A percentile compares a stretch with the other conserved stretches of the same genome.
These are phyloP conservation scores for Eremothecium gossypii DNA, from an alignment of 1,139 yeast genomes.

Conservation along the genomic window DNA sequence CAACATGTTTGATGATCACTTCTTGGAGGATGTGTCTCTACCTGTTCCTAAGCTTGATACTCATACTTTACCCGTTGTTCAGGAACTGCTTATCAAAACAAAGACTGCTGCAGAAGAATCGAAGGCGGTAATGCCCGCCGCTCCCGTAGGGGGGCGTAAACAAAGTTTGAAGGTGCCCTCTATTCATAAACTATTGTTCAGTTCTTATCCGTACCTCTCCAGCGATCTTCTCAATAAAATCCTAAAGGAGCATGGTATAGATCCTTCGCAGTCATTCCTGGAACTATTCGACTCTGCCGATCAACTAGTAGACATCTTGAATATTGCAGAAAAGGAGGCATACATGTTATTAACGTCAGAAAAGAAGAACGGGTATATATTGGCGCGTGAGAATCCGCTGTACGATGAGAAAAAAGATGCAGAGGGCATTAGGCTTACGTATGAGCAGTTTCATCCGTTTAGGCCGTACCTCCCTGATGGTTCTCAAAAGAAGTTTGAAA, in stretches of 20 bases:
- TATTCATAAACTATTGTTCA: constrained; percentile 61
- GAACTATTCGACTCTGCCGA: constrained; percentile 27
- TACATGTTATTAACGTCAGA: constrained; percentile 23
- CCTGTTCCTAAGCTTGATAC: constrained; percentile 8
- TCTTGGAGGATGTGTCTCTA: constrained; percentile 33
- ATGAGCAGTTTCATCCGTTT: constrained; percentile 84
- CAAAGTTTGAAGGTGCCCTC: constrained; percentile 40
- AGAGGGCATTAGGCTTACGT: constrained; percentile 41
- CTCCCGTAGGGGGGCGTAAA: constrained; percentile 19
- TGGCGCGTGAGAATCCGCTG: constrained; percentile 51
- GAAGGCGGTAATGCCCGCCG: constrained; percentile 7
- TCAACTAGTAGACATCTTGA: constrained; percentile 38
- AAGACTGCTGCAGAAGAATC: constrained; percentile 25
- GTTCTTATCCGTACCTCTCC: constrained; percentile 64
- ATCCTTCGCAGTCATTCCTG: constrained; percentile 36
- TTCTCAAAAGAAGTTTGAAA: constrained; percentile 25
- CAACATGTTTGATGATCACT: constrained; percentile 44
- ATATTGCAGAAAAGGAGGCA: constrained; percentile 39
- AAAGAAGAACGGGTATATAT: constrained; percentile 46
- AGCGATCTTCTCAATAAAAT: constrained; percentile 64
- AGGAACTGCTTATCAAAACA: constrained; percentile 42
- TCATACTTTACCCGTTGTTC: constrained; percentile 34
- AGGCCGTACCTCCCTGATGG: constrained; percentile 43
- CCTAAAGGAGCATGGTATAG: constrained; percentile 39
- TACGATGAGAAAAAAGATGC: constrained; percentile 33